These are phyloP conservation scores for Nicotiana otophora DNA, from an alignment of 257 asterid species.

Conservation along the genomic window DNA sequence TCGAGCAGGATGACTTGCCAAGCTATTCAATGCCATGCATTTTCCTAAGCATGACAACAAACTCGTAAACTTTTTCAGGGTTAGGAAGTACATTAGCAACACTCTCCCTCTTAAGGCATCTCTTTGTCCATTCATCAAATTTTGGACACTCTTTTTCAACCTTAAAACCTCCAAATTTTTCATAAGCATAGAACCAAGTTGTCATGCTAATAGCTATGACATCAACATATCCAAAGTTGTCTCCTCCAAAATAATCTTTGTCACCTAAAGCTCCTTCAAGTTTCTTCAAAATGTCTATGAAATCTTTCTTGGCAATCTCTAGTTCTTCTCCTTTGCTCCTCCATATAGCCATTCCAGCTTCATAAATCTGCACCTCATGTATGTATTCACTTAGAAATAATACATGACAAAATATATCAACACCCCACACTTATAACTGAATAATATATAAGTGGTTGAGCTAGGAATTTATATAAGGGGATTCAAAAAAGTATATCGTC, in stretches of 20 bases:
- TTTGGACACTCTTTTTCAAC: constrained; percentile 53
- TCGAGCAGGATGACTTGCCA: no score
- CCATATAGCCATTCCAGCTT: constrained; percentile 45
- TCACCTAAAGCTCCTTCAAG: constrained; percentile 66
- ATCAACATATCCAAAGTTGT: constrained; percentile 54
- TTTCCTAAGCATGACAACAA: constrained; percentile 43
- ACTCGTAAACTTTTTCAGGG: constrained; percentile 36
- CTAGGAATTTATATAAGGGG: no score
- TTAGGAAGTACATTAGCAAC: constrained; percentile 43
- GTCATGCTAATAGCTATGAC: constrained; percentile 40
- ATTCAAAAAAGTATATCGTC: no score
- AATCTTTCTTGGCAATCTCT: constrained; percentile 48
- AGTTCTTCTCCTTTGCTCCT: constrained; percentile 42
- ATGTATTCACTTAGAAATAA: not conserved
- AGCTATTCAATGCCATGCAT: constrained; percentile 51
- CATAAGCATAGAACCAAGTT: constrained; percentile 57
- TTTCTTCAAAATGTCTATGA: constrained; percentile 47
- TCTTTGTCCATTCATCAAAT: constrained; percentile 48
- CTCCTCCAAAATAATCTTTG: constrained; percentile 55
- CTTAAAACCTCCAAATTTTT: constrained; percentile 54
- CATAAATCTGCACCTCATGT: constrained; percentile 35
- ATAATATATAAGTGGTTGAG: not conserved
- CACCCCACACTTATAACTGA: not conserved
- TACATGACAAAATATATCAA: not conserved
- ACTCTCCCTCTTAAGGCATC: constrained; percentile 46